Evolutionary conservation across 2,329 filamentous ascomycete species (phyloP).

Genomic region (Paecilomyces niveus): DNA sequence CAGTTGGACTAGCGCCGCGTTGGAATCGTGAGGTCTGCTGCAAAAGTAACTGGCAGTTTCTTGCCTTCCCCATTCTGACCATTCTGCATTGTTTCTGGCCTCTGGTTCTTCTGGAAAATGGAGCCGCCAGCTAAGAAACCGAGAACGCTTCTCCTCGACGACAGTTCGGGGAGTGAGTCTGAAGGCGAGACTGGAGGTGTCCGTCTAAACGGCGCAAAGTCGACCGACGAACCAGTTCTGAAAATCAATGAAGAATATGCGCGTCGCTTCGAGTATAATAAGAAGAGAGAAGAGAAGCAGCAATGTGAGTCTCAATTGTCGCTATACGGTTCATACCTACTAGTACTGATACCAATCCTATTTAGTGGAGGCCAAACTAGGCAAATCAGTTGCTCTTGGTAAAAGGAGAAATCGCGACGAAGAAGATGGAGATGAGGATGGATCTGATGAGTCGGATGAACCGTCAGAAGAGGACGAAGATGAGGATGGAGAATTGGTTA

Average conservation of each 20-base stretch:
- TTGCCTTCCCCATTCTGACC: neutral
- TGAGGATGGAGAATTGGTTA: slow-evolving; percentile 80
- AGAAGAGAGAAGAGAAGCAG: slow-evolving; percentile 85
- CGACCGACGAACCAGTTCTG: slow-evolving; percentile 41
- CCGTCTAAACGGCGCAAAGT: slow-evolving; percentile 20
- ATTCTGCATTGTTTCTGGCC: neutral
- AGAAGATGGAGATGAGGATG: slow-evolving; percentile 40
- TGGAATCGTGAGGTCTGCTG: neutral
- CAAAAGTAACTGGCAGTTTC: neutral
- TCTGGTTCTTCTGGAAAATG: slow-evolving; percentile 18
- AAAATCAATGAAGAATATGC: slow-evolving; percentile 91
- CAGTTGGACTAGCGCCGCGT: neutral
- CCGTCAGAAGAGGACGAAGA: slow-evolving; percentile 79
- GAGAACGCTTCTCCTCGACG: slow-evolving; percentile 31
- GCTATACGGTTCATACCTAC: slow-evolving; percentile 1
- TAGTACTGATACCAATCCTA: slow-evolving; percentile 14
- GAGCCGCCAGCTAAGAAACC: slow-evolving; percentile 36
- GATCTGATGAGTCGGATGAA: slow-evolving; percentile 52
- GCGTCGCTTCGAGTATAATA: slow-evolving; percentile 87
- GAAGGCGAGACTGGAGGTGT: slow-evolving; percentile 35
- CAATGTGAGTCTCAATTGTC: slow-evolving; percentile 20
- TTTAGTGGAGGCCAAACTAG: slow-evolving; percentile 82
- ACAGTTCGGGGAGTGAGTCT: slow-evolving; percentile 32
- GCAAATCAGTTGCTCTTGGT: slow-evolving; percentile 36
- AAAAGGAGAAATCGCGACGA: slow-evolving; percentile 26